Base-by-base conservation (phyloP, 2,329 filamentous ascomycete species). In the Parasarocladium wereldwijsianum region DNA sequence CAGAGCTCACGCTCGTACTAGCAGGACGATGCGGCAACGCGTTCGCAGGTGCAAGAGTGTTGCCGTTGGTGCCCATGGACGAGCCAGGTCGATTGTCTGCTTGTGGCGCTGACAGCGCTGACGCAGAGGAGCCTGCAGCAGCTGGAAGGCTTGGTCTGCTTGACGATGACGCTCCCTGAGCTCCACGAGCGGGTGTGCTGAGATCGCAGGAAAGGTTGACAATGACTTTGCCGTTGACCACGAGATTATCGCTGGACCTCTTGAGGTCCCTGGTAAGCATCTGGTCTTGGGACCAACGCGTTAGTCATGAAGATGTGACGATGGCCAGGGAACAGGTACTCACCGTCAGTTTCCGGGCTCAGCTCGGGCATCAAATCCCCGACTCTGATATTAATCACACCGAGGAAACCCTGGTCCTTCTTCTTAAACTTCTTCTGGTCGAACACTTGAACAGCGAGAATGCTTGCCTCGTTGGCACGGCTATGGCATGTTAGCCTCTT, bases 361-460 rank as follows among this genome's bases (percentile, higher is more conserved):
- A 98, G 63, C 51, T 94, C 87, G 17, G 51, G 49, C 43, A 98
- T 84, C 22, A 90, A 80, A 64, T 92, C 86, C 44, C 90, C 90
- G 42, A 98, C 79, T 35, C 86, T 78, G 44, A 98, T 80, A 52
- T 98, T 98, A 49, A 98, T 94, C 32, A 98, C 90, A 34, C 90
- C 90, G 6, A 98, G 66, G 50, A 98, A 98, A 7, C 90, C 90
- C 54, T 98, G 90, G 45, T 98, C 90, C 84, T 96, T 98, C 73
- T 98, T 98, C 68, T 98, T 98, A 63, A 98, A 98, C 62, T 98
- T 98, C 65, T 94, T 94, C 59, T 98, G 90, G 57, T 98, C 90
- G 51, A 98, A 98, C 32, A 98, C 93, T 52, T 98, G 90, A 26
- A 98, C 86, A 6, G 90, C 90, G 27, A 98, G 67, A 47, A 98